Evolutionary conservation across 1,139 yeast species (phyloP).

Genomic region (Kurtzmaniella natalensis): DNA sequence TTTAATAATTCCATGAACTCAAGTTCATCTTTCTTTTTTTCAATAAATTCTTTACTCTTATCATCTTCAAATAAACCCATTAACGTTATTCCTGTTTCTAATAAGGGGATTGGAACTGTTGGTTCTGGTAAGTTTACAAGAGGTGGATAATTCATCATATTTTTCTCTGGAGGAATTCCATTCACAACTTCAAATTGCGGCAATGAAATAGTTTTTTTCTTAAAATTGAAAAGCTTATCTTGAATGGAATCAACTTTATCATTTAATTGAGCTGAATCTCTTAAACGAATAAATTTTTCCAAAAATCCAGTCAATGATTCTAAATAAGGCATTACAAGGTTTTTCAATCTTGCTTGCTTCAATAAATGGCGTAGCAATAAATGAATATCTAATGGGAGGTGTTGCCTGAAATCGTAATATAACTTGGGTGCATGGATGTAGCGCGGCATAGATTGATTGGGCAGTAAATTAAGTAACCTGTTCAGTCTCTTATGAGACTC

Average conservation of each 20-base stretch:
- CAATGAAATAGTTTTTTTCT: constrained; percentile 9
- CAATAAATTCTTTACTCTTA: background rate
- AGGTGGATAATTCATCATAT: constrained; percentile 26
- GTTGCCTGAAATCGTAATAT: constrained; percentile 19
- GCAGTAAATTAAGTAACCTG: background rate
- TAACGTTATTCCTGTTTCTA: constrained; percentile 1
- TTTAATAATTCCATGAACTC: constrained; percentile 1
- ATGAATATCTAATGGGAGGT: constrained; percentile 12
- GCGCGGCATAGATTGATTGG: constrained; percentile 1
- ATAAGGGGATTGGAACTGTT: constrained; percentile 10
- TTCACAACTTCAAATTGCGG: constrained; percentile 12
- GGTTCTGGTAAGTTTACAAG: constrained; percentile 21
- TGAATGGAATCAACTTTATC: no score
- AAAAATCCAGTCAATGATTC: constrained; percentile 14
- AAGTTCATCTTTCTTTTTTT: background rate
- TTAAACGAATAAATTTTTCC: constrained; percentile 10
- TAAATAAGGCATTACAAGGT: constrained; percentile 13
- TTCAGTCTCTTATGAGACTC: constrained; percentile 1
- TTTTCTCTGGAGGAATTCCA: constrained; percentile 19
- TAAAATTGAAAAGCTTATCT: constrained; percentile 14
- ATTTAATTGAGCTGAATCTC: no score
- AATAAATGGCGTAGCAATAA: constrained; percentile 10
- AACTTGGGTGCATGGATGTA: constrained; percentile 11
- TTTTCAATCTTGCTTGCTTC: constrained; percentile 8
- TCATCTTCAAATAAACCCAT: background rate